Percentiles rank a stretch among this genome's conserved stretches.
phyloP scores from a whole-genome alignment of 2,329 filamentous ascomycete species.

The Epichloe coenophiala region DNA sequence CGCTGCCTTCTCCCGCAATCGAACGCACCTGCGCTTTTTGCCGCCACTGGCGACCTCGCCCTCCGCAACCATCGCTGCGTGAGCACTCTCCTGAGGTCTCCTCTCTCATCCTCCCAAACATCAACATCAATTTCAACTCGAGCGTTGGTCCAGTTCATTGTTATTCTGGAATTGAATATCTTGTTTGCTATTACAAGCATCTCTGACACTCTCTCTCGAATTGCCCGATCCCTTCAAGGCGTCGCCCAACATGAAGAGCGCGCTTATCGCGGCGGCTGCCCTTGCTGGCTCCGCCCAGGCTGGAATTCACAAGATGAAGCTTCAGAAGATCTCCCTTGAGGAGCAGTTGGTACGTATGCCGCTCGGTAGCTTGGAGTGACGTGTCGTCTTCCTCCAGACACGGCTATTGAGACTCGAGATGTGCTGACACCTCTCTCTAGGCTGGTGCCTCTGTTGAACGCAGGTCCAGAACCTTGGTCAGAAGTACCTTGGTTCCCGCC shows the following conservation, averaged over 20 bases:
- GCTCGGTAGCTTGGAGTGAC: not conserved
- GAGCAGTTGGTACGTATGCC: conserved; percentile 70
- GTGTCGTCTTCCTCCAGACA: not conserved
- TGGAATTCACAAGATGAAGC: conserved; percentile 88
- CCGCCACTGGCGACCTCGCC: not conserved
- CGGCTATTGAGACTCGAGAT: not conserved
- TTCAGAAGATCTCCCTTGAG: conserved; percentile 86
- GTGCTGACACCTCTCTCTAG: conserved; percentile 27
- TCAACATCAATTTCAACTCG: not conserved
- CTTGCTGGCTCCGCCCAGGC: conserved; percentile 74
- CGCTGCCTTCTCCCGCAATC: not conserved
- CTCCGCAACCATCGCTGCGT: not conserved
- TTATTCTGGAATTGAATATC: not conserved
- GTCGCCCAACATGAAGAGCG: conserved; percentile 65
- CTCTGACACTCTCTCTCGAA: not conserved
- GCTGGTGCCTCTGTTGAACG: conserved; percentile 62
- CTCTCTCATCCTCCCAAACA: not conserved
- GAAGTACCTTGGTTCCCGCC: conserved; percentile 82
- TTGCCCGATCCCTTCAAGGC: not conserved
- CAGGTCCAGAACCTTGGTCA: conserved; percentile 77
- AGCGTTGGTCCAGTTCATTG: not conserved
- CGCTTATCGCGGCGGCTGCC: conserved; percentile 64
- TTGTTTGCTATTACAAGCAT: not conserved
- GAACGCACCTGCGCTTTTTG: too few species aligned
- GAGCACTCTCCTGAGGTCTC: not conserved